Evolutionary conservation across 2,329 filamentous ascomycete genomes (phyloP).

Genomic region (Ophiostoma ulmi): DNA sequence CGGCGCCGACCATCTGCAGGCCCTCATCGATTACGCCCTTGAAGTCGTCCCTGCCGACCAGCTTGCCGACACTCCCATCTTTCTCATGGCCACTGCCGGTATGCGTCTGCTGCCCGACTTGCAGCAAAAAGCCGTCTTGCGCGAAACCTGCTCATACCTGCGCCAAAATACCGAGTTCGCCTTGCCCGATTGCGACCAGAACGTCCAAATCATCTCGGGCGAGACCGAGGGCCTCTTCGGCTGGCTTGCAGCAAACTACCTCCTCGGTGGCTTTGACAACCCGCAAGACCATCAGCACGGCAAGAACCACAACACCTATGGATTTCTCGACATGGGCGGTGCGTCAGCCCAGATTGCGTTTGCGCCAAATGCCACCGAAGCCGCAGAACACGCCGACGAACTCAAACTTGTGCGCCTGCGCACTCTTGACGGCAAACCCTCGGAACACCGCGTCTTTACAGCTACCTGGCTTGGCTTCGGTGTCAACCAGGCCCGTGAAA

Average conservation of each 20-base stretch:
- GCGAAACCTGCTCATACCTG: slow-evolving; percentile 78
- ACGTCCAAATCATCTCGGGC: slow-evolving; percentile 91
- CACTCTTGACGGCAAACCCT: slow-evolving; percentile 68
- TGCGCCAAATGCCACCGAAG: slow-evolving; percentile 86
- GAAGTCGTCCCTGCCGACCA: slow-evolving; percentile 70
- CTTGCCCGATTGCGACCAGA: slow-evolving; percentile 80
- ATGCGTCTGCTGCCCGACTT: slow-evolving; percentile 76
- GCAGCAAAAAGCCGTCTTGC: slow-evolving; percentile 67
- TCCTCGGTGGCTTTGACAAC: slow-evolving; percentile 83
- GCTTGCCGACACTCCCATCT: slow-evolving; percentile 80
- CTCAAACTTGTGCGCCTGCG: slow-evolving; percentile 80
- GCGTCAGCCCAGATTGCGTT: slow-evolving; percentile 98
- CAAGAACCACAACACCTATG: slow-evolving; percentile 88
- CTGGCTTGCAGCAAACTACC: slow-evolving; percentile 95
- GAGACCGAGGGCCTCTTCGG: slow-evolving; percentile 95
- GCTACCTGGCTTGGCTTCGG: slow-evolving; percentile 97
- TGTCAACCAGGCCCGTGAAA: slow-evolving; percentile 83
- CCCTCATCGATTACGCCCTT: slow-evolving; percentile 75
- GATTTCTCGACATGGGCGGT: slow-evolving; percentile 97
- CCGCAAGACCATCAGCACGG: slow-evolving; percentile 72
- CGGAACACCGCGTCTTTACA: slow-evolving; percentile 87
- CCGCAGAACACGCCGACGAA: slow-evolving; percentile 82
- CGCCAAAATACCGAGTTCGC: slow-evolving; percentile 71
- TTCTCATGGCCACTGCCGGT: slow-evolving; percentile 90
- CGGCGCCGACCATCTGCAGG: slow-evolving; percentile 73